Base-by-base conservation (phyloP, 257 asterid species). In the Fraxinus cuspidata region DNA sequence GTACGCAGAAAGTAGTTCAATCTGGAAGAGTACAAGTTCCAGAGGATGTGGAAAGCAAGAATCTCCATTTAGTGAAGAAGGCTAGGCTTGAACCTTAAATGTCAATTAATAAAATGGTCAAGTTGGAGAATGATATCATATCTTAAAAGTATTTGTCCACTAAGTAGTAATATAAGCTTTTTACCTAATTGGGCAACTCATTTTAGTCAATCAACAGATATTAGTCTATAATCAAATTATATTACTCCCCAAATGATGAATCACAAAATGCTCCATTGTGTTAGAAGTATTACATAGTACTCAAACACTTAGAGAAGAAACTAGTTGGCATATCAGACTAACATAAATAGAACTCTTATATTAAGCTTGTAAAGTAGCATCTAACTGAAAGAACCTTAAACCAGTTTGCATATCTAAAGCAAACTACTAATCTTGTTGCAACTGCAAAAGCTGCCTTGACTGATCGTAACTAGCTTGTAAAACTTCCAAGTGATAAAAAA, bases 391-490 rank as follows among this genome's bases (percentile, higher is more conserved):
- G 31, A 60, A 21, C 3, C 6, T 60, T 7, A 2, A 60, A 60
- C 31, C 4, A 23, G 67, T 53, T 27, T 5, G 64, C 64, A 16
- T 6, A 18, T 53, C 60, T 31, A 31, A 31, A 60, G 25, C 67
- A 7, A 23, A 60, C 67, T 10, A 60, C 29, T 1, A 60, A 23
- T 82, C 53, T 82, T 23, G 83, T 78, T 65, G 81, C 80, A 25
- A 86, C 91, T 19, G 29, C 29, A n/a, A 75, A 78, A 49, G 73
- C 85, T 70, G 86, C 88, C 15, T 69, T 86, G 83, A 53, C 77
- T 44, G 93, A 90, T 69, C 76, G 31, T 0, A 81, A 84, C 72
- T 74, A 87, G 86, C 92, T 90, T 29, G 60, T 89, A 3, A 89
- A 80, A 79, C 79, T 88, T 53, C 84, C 88, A 35, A 70, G 81